Evolutionary conservation across 257 asterid species (phyloP).

Genomic region (Nicotiana noctiflora): DNA sequence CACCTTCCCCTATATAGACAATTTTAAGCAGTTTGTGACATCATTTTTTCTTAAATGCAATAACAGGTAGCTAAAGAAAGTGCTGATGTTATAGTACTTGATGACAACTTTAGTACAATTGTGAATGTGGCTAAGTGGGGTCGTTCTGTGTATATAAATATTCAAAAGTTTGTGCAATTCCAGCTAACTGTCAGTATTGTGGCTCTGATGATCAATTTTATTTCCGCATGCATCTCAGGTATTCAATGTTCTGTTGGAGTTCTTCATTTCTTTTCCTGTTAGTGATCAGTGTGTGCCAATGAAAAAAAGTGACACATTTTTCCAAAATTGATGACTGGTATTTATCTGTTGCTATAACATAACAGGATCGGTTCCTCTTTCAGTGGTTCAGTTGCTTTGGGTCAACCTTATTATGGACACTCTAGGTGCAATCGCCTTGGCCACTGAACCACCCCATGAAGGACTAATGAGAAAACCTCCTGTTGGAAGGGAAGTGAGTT

Average conservation of each 20-base stretch:
- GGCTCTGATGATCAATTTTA: slow-evolving; percentile 63
- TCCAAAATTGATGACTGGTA: neutral
- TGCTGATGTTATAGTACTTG: slow-evolving; percentile 73
- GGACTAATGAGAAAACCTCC: slow-evolving; percentile 69
- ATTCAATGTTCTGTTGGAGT: neutral
- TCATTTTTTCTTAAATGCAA: neutral
- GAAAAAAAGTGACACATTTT: neutral
- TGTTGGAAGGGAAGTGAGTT: slow-evolving; percentile 43
- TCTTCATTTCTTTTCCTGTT: neutral
- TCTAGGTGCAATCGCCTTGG: slow-evolving; percentile 81
- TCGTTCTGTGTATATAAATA: slow-evolving; percentile 73
- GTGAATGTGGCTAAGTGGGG: slow-evolving; percentile 78
- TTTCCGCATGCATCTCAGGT: slow-evolving; percentile 74
- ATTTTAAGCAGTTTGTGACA: neutral
- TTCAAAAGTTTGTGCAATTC: slow-evolving; percentile 81
- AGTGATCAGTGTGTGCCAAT: neutral
- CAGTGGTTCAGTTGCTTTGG: slow-evolving; percentile 88
- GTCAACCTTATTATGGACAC: slow-evolving; percentile 95
- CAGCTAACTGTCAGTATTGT: slow-evolving; percentile 76
- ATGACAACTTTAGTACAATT: slow-evolving; percentile 67
- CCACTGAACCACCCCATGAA: slow-evolving; percentile 78
- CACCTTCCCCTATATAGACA: neutral
- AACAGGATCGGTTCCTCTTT: slow-evolving; percentile 80
- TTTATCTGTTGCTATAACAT: neutral
- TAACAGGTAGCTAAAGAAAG: slow-evolving; percentile 79